Conservation (phyloP, 2,329 filamentous ascomycete species). For the Botrytis pseudocinerea region DNA sequence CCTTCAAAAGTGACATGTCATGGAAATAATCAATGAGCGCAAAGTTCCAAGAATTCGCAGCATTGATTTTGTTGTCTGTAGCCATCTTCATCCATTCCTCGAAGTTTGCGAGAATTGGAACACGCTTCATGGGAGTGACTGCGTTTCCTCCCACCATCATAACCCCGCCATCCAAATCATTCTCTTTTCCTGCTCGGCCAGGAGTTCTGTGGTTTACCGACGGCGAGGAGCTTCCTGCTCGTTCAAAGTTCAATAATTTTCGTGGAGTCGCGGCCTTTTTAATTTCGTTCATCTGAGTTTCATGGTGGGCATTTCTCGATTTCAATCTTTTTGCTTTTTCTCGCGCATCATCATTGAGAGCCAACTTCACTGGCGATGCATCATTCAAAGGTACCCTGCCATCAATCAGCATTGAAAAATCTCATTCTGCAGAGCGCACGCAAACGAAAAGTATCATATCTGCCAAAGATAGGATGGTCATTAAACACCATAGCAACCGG, state of each 20-base stretch:
- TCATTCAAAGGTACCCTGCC: conserved; percentile 91
- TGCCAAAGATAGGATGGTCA: conserved; percentile 12
- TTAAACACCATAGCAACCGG: conserved; percentile 20
- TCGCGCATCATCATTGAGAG: conserved; percentile 79
- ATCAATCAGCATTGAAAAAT: conserved; percentile 18
- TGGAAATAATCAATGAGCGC: conserved; percentile 99
- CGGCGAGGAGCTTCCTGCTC: conserved; percentile 58
- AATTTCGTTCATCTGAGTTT: conserved; percentile 89
- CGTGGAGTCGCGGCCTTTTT: conserved; percentile 78
- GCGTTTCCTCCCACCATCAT: conserved; percentile 70
- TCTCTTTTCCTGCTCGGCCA: conserved; percentile 44
- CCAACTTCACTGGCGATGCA: conserved; percentile 78
- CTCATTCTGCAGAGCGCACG: not conserved
- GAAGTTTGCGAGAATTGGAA: conserved; percentile 94
- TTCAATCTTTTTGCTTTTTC: conserved; percentile 89
- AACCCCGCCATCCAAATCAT: conserved; percentile 56
- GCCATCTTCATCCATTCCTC: conserved; percentile 99
- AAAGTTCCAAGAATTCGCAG: conserved; percentile 98
- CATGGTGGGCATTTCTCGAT: conserved; percentile 83
- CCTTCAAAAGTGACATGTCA: conserved; percentile 95
- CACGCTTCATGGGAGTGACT: conserved; percentile 93
- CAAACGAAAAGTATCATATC: conserved; percentile 1
- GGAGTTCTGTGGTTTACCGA: conserved; percentile 59
- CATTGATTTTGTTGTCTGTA: conserved; percentile 99
- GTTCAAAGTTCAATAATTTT: conserved; percentile 60